phyloP scores from a whole-genome alignment of 2,329 filamentous ascomycete genomes.

The Penicillium sp. region DNA sequence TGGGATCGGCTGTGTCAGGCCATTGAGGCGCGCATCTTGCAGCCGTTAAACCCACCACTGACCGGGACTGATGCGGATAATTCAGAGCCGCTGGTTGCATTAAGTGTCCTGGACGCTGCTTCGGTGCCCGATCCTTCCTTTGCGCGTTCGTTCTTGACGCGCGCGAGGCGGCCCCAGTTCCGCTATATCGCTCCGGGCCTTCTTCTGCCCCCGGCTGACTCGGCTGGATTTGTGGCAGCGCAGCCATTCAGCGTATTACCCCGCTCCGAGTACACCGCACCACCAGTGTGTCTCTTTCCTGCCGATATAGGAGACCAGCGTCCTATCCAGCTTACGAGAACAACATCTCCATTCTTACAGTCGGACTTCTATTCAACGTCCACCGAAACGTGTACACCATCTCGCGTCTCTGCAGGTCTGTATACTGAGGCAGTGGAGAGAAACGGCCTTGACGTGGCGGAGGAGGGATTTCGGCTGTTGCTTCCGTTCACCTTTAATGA shows the following conservation, averaged over 20 bases:
- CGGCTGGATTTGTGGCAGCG: not conserved
- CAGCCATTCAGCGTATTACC: not conserved
- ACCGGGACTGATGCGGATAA: not conserved
- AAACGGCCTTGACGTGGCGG: constrained; percentile 17
- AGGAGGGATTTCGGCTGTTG: constrained; percentile 30
- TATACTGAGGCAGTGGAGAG: constrained; percentile 29
- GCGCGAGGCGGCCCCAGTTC: constrained; percentile 20
- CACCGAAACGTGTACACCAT: constrained; percentile 14
- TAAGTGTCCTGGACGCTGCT: constrained; percentile 7
- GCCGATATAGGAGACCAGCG: constrained; percentile 16
- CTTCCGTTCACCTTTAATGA: constrained; percentile 13
- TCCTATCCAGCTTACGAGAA: constrained; percentile 19
- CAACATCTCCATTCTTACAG: constrained; percentile 13
- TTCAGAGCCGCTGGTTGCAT: not conserved
- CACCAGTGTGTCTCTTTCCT: constrained; percentile 31
- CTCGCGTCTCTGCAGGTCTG: constrained; percentile 19
- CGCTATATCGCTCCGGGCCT: constrained; percentile 16
- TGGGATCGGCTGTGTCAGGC: constrained; percentile 21
- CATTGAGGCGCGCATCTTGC: constrained; percentile 21
- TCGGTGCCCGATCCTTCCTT: constrained; percentile 13
- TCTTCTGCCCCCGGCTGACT: constrained; percentile 14
- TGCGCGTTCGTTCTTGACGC: constrained; percentile 19
- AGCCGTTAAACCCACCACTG: not conserved
- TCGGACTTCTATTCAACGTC: constrained; percentile 13
- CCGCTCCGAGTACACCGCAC: constrained; percentile 8